Evolutionary conservation across 2,329 filamentous ascomycete species (phyloP).

Genomic region (Aureobasidium subglaciale): DNA sequence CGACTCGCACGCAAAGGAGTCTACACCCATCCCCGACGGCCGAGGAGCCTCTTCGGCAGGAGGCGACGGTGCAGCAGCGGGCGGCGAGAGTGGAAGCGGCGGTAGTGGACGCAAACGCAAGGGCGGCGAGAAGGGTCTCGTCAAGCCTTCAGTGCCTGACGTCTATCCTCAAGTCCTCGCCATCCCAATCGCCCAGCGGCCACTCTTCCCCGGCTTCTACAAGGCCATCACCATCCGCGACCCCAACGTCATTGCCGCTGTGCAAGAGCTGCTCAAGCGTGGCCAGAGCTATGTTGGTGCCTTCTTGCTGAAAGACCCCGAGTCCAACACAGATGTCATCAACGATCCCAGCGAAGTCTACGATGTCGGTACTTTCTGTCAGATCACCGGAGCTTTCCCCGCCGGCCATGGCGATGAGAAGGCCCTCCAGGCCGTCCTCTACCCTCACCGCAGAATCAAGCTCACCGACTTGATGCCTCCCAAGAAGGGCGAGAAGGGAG

Average conservation of each 20-base stretch:
- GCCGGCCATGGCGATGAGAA: slow-evolving; percentile 68
- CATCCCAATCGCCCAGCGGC: slow-evolving; percentile 88
- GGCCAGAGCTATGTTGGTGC: slow-evolving; percentile 96
- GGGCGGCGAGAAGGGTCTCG: slow-evolving; percentile 46
- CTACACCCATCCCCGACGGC: slow-evolving; percentile 44
- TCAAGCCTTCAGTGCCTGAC: slow-evolving; percentile 85
- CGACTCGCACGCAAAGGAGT: slow-evolving; percentile 45
- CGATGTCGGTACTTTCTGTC: slow-evolving; percentile 93
- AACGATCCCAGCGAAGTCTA: slow-evolving; percentile 86
- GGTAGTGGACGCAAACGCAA: slow-evolving; percentile 60
- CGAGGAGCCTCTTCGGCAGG: slow-evolving; percentile 17
- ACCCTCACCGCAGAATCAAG: slow-evolving; percentile 90
- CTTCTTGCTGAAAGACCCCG: slow-evolving; percentile 94
- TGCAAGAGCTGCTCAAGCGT: slow-evolving; percentile 92
- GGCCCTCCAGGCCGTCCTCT: slow-evolving; percentile 83
- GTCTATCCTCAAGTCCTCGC: slow-evolving; percentile 97
- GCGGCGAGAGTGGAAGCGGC: slow-evolving; percentile 44
- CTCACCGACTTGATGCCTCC: slow-evolving; percentile 78
- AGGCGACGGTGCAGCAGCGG: slow-evolving; percentile 53
- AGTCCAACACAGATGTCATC: slow-evolving; percentile 88
- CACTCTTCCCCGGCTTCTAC: slow-evolving; percentile 95
- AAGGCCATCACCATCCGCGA: slow-evolving; percentile 97
- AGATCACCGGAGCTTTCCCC: slow-evolving; percentile 94
- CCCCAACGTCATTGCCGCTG: slow-evolving; percentile 81
- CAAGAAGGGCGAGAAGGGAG: slow-evolving; percentile 36